phyloP scores from a whole-genome alignment of 805 yeast genomes.

The Sugiyamaella smithiae region DNA sequence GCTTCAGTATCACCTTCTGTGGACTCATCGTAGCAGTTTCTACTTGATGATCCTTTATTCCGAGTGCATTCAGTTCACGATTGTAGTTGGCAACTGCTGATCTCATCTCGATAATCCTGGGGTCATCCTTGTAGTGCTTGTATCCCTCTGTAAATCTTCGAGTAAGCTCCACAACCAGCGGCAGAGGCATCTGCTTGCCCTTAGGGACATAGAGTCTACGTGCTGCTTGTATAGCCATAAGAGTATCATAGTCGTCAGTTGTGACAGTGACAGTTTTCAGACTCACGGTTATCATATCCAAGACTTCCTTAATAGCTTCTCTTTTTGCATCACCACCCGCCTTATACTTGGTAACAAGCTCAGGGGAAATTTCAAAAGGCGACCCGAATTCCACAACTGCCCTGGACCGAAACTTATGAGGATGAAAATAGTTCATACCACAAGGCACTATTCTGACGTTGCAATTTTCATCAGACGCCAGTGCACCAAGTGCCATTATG shows the following conservation, averaged over 20 bases:
- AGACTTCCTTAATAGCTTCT: constrained; percentile 68
- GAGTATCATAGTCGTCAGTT: constrained; percentile 83
- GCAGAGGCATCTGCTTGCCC: constrained; percentile 68
- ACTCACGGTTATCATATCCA: constrained; percentile 69
- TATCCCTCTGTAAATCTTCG: constrained; percentile 83
- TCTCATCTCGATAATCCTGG: constrained; percentile 59
- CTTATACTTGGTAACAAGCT: constrained; percentile 62
- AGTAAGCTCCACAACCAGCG: constrained; percentile 86
- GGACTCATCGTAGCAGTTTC: constrained; percentile 52
- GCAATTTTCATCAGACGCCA: constrained; percentile 70
- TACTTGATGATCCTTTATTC: constrained; percentile 73
- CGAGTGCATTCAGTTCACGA: constrained; percentile 56
- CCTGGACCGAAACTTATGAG: constrained; percentile 91
- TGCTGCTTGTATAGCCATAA: constrained; percentile 88
- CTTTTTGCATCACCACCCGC: constrained; percentile 61
- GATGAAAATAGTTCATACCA: constrained; percentile 96
- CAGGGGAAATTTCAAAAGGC: constrained; percentile 66
- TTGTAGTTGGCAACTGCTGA: constrained; percentile 69
- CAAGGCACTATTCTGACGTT: constrained; percentile 90
- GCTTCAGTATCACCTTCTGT: constrained; percentile 44
- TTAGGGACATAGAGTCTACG: constrained; percentile 81
- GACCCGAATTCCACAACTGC: constrained; percentile 94
- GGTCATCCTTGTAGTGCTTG: constrained; percentile 66
- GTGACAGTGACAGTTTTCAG: constrained; percentile 82
- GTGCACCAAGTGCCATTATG: constrained; percentile 94